Percentiles rank a stretch among this genome's conserved stretches.
phyloP scores from a whole-genome alignment of 164 flowering plant species.

The Paratinospora sagittata region DNA sequence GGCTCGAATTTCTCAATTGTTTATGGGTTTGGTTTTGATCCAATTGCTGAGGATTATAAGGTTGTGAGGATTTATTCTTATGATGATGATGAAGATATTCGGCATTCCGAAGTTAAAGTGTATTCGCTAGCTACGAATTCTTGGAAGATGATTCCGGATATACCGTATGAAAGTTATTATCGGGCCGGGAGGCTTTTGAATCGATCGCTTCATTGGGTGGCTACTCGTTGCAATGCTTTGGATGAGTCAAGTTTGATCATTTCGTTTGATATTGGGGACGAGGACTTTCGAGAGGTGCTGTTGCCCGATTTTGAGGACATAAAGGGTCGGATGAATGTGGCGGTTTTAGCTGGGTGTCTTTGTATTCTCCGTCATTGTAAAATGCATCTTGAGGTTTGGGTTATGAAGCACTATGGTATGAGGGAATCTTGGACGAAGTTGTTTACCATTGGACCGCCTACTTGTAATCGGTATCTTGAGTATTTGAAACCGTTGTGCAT shows the following conservation, averaged over 20 bases:
- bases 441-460: background rate
- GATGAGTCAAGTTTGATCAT: conserved; percentile 8
- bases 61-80: background rate
- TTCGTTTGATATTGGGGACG: conserved; percentile 19
- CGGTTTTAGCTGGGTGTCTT: conserved; percentile 5
- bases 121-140: background rate
- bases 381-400: conserved; percentile 6
- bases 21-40: conserved; percentile 3
- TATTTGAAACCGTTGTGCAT: background rate
- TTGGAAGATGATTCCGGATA: conserved; percentile 7
- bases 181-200: conserved; percentile 10
- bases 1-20: background rate
- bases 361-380: background rate
- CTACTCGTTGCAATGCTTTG: background rate
- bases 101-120: background rate
- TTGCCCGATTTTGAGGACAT: conserved; percentile 10
- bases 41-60: background rate
- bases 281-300: conserved; percentile 12
- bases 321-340: background rate
- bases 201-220: conserved; percentile 29
- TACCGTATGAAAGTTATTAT: conserved; percentile 3
- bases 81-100: background rate
- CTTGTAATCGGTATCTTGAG: background rate
- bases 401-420: conserved; percentile 3
- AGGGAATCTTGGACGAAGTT: conserved; percentile 3